Evolutionary conservation across 305 asterid genomes (phyloP), one percentile per base, ranked within the genome.

Genomic region (Solanum hybrid): DNA sequence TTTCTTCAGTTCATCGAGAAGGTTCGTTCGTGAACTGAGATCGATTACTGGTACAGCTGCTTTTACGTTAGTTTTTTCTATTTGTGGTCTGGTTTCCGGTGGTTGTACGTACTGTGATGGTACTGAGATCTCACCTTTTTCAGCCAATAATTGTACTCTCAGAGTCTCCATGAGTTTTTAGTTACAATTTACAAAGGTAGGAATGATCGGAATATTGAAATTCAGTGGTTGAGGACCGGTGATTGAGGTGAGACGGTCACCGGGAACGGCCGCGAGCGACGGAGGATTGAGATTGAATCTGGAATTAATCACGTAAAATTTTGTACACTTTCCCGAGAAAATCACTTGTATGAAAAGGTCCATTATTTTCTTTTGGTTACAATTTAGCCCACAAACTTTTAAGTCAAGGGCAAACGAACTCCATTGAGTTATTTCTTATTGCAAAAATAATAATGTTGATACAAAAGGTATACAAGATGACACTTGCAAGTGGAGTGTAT

Each of bases 91-190:
- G 76, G 93, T 94, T 60, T 93, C 93, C 4, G 88, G 91, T n/a
- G 96, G 95, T 90, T 95, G 98, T 76, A 95, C 91, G 72, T 93
- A 95, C 51, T 93, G 92, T 42, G 95, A 89, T 60, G 97, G 98
- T 76, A 95, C 96, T 1, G 81, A 90, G 45, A 87, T 80, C 88
- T 91, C 89, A 22, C 92, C 95, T 64, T 92, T 90, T 87, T 89
- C 88, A 31, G 90, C 94, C 77, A 95, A 88, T 79, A 93, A 89
- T 75, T 95, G 97, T 71, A 95, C 98, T 91, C 98, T 91, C 31
- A 19, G 7, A 31, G 87, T 26, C 73, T 85, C 87, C 87, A 85
- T 85, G 31, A 56, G 72, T 24, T 80, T 51, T 56, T 4, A 17
- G 72, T 29, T 9, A 27, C 8, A 42, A 42, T 26, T 82, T 10